These are phyloP conservation scores for Adiantum capillusveneris DNA, from an alignment of 75 land plant species.

Conservation along the genomic window DNA sequence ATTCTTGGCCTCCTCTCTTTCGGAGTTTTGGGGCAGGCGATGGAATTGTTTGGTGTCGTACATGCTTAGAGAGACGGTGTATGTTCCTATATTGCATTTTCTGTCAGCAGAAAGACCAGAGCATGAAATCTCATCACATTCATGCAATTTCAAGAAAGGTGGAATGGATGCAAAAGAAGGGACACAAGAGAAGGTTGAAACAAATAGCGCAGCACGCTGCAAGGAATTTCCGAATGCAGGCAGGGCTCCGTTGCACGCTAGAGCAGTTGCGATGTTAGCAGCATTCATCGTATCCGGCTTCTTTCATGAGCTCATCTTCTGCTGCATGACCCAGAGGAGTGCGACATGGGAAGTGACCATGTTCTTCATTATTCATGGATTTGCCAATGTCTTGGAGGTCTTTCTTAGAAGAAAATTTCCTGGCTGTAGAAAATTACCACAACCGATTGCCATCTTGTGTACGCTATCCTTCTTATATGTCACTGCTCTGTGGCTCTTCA, in stretches of 20 bases:
- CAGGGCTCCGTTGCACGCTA: conserved; percentile 2
- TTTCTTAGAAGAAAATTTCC: conserved; percentile 11
- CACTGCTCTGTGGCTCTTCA: conserved; percentile 41
- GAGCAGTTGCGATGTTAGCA: conserved; percentile 21
- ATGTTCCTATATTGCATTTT: conserved; percentile 30
- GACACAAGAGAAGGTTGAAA: not conserved
- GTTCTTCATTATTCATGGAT: conserved; percentile 62
- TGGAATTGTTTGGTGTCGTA: conserved; percentile 64
- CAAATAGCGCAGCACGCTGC: not conserved
- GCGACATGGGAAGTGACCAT: conserved; percentile 58
- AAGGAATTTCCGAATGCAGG: too few relatives aligned
- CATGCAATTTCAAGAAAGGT: too few relatives aligned
- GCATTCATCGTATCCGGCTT: conserved; percentile 63
- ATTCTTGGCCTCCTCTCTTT: conserved; percentile 50
- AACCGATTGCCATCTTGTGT: conserved; percentile 12
- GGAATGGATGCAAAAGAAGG: not conserved
- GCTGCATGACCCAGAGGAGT: conserved; percentile 23
- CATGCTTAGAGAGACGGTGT: conserved; percentile 53
- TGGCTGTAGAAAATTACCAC: conserved; percentile 6
- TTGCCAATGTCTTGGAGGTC: conserved; percentile 28
- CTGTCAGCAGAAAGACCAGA: not conserved
- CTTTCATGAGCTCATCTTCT: conserved; percentile 63
- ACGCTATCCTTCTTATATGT: conserved; percentile 26
- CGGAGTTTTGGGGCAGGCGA: conserved; percentile 78
- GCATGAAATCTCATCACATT: not conserved